These are phyloP conservation scores for Lasiosphaeriaceae sp. DNA, from an alignment of 495 filamentous ascomycete genomes.

Conservation along the genomic window DNA sequence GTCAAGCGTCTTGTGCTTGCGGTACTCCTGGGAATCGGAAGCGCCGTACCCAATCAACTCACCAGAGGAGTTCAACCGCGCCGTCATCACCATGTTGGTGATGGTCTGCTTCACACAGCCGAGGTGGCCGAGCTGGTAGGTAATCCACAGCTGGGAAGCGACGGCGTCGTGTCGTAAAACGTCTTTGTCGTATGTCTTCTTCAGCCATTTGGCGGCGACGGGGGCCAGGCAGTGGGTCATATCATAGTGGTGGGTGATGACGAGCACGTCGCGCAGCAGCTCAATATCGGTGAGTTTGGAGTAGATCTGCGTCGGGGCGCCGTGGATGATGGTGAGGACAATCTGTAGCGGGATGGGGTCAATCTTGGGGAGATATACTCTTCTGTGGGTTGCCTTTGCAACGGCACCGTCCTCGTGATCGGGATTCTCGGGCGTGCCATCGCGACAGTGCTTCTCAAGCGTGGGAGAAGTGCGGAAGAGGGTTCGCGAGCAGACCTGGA, in stretches of 20 bases:
- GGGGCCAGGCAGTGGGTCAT: conserved; percentile 7
- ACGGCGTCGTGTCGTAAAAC: not conserved
- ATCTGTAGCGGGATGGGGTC: not conserved
- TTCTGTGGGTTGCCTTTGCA: not conserved
- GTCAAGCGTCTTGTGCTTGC: not conserved
- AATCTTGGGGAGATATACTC: not conserved
- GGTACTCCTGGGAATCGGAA: not conserved
- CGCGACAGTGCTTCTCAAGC: not conserved
- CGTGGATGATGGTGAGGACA: conserved; percentile 1
- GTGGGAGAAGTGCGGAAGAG: not conserved
- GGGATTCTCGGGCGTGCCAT: not conserved
- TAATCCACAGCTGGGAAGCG: conserved; percentile 6
- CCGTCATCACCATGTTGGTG: not conserved
- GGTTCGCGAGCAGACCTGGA: conserved; percentile 11
- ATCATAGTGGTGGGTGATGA: conserved; percentile 1
- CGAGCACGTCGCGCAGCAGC: conserved; percentile 8
- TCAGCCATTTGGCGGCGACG: conserved; percentile 4
- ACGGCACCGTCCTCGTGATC: not conserved
- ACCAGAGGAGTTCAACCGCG: not conserved
- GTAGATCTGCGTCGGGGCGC: not conserved
- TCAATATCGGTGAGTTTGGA: not conserved
- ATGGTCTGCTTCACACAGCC: conserved; percentile 11
- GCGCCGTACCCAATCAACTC: conserved; percentile 4
- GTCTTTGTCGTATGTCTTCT: not conserved
- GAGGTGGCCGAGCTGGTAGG: conserved; percentile 6